phyloP scores from a whole-genome alignment of 345 rosid species.

The Bruguiera sexangula region DNA sequence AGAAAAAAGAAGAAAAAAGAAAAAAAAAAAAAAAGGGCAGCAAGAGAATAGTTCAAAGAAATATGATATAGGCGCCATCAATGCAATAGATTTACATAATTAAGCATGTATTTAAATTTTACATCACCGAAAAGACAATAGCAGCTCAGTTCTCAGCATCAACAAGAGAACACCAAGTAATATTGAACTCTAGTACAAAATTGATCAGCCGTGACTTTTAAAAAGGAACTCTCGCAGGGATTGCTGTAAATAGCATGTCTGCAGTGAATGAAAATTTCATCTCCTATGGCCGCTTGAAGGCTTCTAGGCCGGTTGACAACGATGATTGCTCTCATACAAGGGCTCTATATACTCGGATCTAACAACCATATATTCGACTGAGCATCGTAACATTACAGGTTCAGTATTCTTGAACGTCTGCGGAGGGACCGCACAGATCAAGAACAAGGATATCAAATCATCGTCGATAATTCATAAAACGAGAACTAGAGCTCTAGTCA shows the following conservation, averaged over 20 bases:
- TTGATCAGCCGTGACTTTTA: conserved; percentile 26
- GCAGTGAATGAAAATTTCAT: background rate
- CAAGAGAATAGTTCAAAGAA: too few relatives aligned
- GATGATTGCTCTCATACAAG: conserved; percentile 2
- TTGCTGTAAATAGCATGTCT: background rate
- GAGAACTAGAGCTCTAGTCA: background rate
- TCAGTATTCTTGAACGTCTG: conserved; percentile 26
- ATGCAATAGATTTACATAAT: too few relatives aligned
- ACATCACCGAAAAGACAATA: conserved; percentile 1
- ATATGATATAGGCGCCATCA: too few relatives aligned
- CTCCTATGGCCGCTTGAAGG: background rate
- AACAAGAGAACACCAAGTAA: conserved; percentile 16
- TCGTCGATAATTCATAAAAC: background rate
- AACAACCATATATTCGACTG: background rate
- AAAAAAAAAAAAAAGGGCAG: too few relatives aligned
- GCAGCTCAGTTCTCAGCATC: conserved; percentile 7
- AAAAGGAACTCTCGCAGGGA: conserved; percentile 9
- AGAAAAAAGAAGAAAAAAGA: too few relatives aligned
- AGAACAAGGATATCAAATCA: too few relatives aligned
- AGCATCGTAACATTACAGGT: conserved; percentile 10
- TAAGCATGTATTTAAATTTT: conserved; percentile 14
- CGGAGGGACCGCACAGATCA: conserved; percentile 5
- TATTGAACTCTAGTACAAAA: conserved; percentile 32
- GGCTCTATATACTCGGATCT: background rate
- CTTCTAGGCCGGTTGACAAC: conserved; percentile 12